phyloP scores from a whole-genome alignment of 2,329 filamentous ascomycete species.

The Talaromyces sp. region DNA sequence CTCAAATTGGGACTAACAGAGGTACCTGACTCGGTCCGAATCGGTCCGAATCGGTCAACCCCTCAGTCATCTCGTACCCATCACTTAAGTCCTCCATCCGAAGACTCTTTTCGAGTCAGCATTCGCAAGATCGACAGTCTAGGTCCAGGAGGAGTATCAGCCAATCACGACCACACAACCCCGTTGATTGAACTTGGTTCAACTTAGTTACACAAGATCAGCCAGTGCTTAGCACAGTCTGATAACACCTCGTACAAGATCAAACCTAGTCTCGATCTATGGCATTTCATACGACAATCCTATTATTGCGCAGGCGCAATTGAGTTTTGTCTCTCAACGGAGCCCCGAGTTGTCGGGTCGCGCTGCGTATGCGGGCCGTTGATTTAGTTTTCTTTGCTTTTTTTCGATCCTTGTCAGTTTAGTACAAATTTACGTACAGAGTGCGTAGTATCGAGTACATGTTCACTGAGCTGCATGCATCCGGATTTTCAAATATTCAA shows the following conservation, averaged over 20 bases:
- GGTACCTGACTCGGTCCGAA: background rate
- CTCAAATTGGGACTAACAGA: background rate
- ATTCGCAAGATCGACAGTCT: background rate
- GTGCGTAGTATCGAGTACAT: background rate
- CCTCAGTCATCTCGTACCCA: background rate
- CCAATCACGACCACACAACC: background rate
- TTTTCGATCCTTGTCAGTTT: background rate
- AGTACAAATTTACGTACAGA: background rate
- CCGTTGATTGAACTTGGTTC: background rate
- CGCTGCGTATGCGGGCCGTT: constrained; percentile 1
- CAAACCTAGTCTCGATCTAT: background rate
- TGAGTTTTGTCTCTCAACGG: background rate
- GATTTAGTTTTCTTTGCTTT: constrained; percentile 4
- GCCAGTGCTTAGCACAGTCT: background rate
- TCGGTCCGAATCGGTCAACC: background rate
- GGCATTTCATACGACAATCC: background rate
- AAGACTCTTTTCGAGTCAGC: background rate
- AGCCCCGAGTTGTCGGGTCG: constrained; percentile 1
- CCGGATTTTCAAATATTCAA: too few relatives aligned
- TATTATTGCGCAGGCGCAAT: background rate
- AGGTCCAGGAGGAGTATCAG: background rate
- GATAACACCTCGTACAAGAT: background rate
- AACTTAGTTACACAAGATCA: background rate
- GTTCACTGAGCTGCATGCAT: too few relatives aligned
- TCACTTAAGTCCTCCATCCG: background rate